These are phyloP conservation scores for Margaritispora aquatica DNA, from an alignment of 495 filamentous ascomycete species.

Conservation along the genomic window DNA sequence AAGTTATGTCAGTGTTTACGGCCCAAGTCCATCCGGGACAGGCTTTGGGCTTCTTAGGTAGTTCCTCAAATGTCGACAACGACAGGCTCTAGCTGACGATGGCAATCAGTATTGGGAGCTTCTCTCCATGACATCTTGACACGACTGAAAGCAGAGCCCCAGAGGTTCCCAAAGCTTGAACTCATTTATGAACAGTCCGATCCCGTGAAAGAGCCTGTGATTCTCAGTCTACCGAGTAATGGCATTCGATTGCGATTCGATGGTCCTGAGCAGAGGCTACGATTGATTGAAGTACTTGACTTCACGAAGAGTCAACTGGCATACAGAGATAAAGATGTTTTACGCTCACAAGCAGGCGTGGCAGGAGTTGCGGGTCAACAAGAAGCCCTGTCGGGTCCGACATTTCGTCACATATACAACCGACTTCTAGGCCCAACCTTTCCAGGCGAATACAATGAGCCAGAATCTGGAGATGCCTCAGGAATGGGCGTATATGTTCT, in stretches of 20 bases:
- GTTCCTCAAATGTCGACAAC: neutral
- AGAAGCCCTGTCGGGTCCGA: conserved; percentile 55
- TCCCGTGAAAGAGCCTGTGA: conserved; percentile 66
- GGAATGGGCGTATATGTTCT: conserved; percentile 64
- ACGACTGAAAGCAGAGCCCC: conserved; percentile 76
- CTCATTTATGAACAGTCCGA: conserved; percentile 63
- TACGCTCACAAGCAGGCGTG: conserved; percentile 50
- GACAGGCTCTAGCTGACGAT: neutral
- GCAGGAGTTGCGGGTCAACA: conserved; percentile 31
- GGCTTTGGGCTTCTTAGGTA: conserved; percentile 65
- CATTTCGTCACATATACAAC: conserved; percentile 87
- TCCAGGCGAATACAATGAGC: conserved; percentile 80
- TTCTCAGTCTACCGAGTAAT: conserved; percentile 71
- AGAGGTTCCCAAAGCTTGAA: conserved; percentile 75
- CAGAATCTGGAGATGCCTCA: conserved; percentile 42
- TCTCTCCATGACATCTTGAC: conserved; percentile 85
- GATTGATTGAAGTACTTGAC: conserved; percentile 84
- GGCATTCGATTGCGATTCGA: conserved; percentile 89
- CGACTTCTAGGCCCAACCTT: conserved; percentile 86
- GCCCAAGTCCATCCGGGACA: conserved; percentile 71
- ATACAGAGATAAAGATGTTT: conserved; percentile 80
- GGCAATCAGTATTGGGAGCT: conserved; percentile 64
- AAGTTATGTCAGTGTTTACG: conserved; percentile 50
- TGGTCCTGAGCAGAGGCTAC: conserved; percentile 83
- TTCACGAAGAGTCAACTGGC: conserved; percentile 79